A percentile compares a stretch with the other conserved stretches of the same genome.
Conservation (phyloP, 2,329 filamentous ascomycete species). For the Cladosporium sp. region DNA sequence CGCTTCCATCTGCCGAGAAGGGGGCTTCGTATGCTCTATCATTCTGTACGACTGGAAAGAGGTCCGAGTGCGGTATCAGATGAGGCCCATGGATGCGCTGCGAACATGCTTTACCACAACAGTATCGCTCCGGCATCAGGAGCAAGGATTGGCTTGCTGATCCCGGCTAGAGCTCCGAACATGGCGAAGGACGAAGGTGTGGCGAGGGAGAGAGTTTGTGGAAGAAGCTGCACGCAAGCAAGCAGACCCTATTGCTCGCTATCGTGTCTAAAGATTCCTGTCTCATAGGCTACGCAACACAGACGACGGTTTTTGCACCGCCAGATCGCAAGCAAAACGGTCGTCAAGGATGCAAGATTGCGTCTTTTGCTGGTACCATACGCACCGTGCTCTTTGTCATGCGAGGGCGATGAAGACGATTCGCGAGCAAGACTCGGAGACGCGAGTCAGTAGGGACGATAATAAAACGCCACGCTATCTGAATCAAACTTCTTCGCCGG, state of each 20-base stretch:
- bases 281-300: constrained; percentile 6
- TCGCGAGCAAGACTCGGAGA: not conserved
- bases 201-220: not conserved
- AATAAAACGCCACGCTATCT: constrained; percentile 14
- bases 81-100: constrained; percentile 1
- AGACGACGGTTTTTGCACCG: too few species aligned
- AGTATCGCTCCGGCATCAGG: not conserved
- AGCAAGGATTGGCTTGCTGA: constrained; percentile 5
- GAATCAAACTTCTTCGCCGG: constrained; percentile 12
- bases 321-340: too few species aligned
- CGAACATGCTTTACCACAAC: constrained; percentile 8
- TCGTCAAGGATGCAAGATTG: too few species aligned
- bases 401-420: not conserved
- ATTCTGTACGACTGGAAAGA: not conserved
- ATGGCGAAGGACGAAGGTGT: not conserved
- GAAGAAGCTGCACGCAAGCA: constrained; percentile 9
- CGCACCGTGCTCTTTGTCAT: too few species aligned
- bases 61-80: constrained; percentile 11
- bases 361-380: too few species aligned
- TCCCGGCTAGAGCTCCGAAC: constrained; percentile 2
- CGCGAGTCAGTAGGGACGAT: constrained; percentile 10
- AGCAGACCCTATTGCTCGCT: constrained; percentile 8
- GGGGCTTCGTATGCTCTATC: not conserved
- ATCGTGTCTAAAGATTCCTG: constrained; percentile 6
- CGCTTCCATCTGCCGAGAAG: constrained; percentile 5